Evolutionary conservation across 768 basidiomycete species (phyloP).

Genomic region (Omphalotus guepiniiformis): DNA sequence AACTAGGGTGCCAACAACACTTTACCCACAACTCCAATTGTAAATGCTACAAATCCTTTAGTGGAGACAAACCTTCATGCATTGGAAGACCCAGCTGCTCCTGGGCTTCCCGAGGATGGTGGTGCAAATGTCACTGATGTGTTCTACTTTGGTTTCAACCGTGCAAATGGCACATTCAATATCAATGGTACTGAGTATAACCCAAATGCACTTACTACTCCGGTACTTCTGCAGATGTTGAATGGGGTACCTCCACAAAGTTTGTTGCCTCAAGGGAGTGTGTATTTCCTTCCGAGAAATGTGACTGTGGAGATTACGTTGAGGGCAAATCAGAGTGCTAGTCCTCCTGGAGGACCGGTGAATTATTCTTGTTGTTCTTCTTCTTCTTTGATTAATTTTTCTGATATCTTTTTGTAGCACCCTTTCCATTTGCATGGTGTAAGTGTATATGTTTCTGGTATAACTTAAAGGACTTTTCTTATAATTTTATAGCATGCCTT

Average conservation of each 20-base stretch:
- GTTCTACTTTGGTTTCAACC: slow-evolving; percentile 1
- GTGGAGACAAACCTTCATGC: slow-evolving; percentile 28
- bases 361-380: too few species aligned
- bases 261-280: slow-evolving; percentile 23
- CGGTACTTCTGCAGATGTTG: slow-evolving; percentile 21
- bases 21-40: slow-evolving; percentile 34
- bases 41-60: slow-evolving; percentile 7
- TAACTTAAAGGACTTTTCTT: neutral
- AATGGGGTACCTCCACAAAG: slow-evolving; percentile 28
- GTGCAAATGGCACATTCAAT: neutral
- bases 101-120: slow-evolving; percentile 25
- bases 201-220: slow-evolving; percentile 16
- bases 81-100: slow-evolving; percentile 22
- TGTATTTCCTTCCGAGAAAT: slow-evolving; percentile 27
- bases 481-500: slow-evolving; percentile 33
- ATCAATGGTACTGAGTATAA: neutral
- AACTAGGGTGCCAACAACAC: slow-evolving; percentile 28
- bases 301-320: slow-evolving; percentile 32
- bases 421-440: slow-evolving; percentile 48
- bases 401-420: too few species aligned
- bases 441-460: slow-evolving; percentile 13
- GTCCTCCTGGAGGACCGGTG: slow-evolving; percentile 25
- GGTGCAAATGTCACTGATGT: slow-evolving; percentile 27
- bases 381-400: too few species aligned
- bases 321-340: slow-evolving; percentile 16